Evolutionary conservation across 257 asterid species (phyloP), one percentile per base, ranked within the genome.

Genomic region (Solanum raphanifolium): DNA sequence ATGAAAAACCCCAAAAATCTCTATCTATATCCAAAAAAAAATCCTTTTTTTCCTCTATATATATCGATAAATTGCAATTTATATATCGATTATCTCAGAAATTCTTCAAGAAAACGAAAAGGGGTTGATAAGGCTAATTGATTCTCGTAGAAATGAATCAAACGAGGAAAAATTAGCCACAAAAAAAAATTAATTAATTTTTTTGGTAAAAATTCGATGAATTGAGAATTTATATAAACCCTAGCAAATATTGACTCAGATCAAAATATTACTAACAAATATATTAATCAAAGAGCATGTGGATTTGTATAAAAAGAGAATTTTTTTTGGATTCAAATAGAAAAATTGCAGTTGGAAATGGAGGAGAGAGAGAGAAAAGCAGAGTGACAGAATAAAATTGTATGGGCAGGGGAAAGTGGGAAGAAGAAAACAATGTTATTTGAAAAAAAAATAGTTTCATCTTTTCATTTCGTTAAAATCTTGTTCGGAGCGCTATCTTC

Each of bases 1-100:
- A 38, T 46, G 43, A 29, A 46, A 91, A 92, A 87, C 91, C 94
- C 94, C 92, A 38, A 83, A 89, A 84, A 73, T 73, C 46, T 20
- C 81, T 94, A 20, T 73, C 86, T n/a, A 87, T 48, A 86, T 69
- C 89, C 89, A 7, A 55, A 55, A 55, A 55, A 20, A 55, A 55
- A 1, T 6, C 21, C 11, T 3, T 29, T 13, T 27, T 27, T 69
- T 29, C 34, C 9, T 6, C 35, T 13, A 15, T 86, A 90, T 18
- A 29, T 71, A 62, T 72, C 71, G 71, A 62, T 62, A 62, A 9
- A n/a, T 62, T n/a, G 48, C 38, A 43, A 43, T 16, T 41, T 36
- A 20, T 34, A 18, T 29, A 34, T 35, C 66, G 43, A 23, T 13
- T 29, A 5, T 27, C 55, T 16, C 36, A 27, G 65, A 79, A 81